Evolutionary conservation across 202 grass and related monocot species (phyloP), one percentile per base, ranked within the genome.

Genomic region (Schoenoplectus tabernaemontani): DNA sequence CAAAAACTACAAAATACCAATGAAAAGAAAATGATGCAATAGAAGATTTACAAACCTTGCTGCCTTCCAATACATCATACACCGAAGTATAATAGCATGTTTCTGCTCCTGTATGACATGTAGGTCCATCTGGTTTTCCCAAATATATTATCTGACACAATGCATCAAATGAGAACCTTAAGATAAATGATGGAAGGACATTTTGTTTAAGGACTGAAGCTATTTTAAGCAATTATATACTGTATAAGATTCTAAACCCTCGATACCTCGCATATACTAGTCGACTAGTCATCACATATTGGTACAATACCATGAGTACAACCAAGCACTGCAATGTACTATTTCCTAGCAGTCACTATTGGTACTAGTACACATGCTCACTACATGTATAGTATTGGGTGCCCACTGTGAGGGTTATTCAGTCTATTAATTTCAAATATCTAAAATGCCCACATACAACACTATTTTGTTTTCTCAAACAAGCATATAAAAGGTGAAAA

Each of bases 41-140:
- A 37, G 80, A 30, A 84, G 22, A 64, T 5, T 83, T 34, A 62
- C 44, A 70, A 90, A 93, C 93, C 90, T 97, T 80, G 1, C 41
- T 82, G 65, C 50, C 87, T 86, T 93, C 85, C 74, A 97, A 84
- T 64, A 42, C 65, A 89, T 91, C 87, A 84, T 82, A 84, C 63
- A 97, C 85, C 60, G 93, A 97, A 79, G 90, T 84, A 84, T 91
- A 93, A 64, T 93, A 97, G 77, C 90, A 93, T 1, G 93, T 97
- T 76, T 97, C 83, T 20, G 90, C 90, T 64, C 88, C 90, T 78
- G 90, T 97, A 86, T 97, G 93, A 82, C 93, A 97, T 23, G 93
- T 97, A 87, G 93, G 93, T 23, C 93, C 93, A 85, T 93, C 93
- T 70, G 93, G 93, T 82, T 86, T 88, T 53, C 93, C 93, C 56